Conservation (phyloP, 352 stramenopile genomes). For the Phytophthora megakarya region DNA sequence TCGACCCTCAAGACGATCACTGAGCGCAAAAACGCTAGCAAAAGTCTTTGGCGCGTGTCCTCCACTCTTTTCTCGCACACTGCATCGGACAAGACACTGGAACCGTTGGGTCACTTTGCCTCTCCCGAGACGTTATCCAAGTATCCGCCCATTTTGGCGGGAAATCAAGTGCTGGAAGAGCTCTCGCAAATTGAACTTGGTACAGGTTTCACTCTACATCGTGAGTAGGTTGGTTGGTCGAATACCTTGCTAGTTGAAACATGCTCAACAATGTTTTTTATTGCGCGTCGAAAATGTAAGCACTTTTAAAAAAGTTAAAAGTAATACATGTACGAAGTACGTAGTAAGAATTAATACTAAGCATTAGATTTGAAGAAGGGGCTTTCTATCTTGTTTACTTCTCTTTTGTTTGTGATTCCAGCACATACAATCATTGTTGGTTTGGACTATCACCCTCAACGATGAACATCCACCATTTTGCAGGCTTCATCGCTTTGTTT, state of each 20-base stretch:
- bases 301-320: no score
- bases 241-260: no score
- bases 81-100: slow-evolving; percentile 84
- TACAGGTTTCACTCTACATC: slow-evolving; percentile 73
- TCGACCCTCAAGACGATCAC: slow-evolving; percentile 77
- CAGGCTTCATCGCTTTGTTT: not conserved
- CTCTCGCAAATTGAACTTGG: slow-evolving; percentile 87
- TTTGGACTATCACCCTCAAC: no score
- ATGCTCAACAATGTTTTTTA: no score
- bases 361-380: no score
- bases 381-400: no score
- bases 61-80: slow-evolving; percentile 94
- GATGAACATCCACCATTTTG: not conserved
- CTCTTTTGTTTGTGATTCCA: not conserved
- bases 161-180: slow-evolving; percentile 88
- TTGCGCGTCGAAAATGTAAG: no score
- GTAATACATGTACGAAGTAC: no score
- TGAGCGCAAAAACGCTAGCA: slow-evolving; percentile 63
- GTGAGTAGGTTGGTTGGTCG: slow-evolving; percentile 50
- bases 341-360: no score
- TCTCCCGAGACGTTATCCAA: slow-evolving; percentile 60
- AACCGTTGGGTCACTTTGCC: slow-evolving; percentile 84
- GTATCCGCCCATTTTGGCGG: slow-evolving; percentile 86
- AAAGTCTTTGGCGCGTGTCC: slow-evolving; percentile 91
- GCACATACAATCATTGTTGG: not conserved